These are phyloP conservation scores for Phytophthora chlamydospora DNA, from an alignment of 352 stramenopile genomes.

Conservation along the genomic window DNA sequence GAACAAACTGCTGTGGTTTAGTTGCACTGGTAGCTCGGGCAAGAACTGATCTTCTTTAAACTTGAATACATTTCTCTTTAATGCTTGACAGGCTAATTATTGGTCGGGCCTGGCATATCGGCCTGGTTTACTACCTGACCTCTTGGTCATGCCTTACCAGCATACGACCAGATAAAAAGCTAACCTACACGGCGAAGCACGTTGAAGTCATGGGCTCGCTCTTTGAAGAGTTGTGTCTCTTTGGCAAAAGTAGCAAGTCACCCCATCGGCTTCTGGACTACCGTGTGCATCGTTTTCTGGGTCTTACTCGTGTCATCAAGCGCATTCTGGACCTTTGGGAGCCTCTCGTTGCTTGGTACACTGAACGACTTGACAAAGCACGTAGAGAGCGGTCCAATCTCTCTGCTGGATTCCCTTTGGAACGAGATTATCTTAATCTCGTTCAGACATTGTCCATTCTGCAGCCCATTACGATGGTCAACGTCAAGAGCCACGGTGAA, in stretches of 20 bases:
- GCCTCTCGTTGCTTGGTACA: conserved; percentile 8
- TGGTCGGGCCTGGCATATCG: too few species aligned
- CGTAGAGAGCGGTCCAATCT: neutral
- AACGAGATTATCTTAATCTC: conserved; percentile 9
- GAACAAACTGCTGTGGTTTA: too few species aligned
- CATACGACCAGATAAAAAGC: too few species aligned
- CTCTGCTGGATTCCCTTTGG: neutral
- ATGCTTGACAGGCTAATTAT: too few species aligned
- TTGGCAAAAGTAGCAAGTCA: conserved; percentile 9
- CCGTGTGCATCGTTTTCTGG: conserved; percentile 9
- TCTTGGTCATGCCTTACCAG: too few species aligned
- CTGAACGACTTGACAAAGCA: conserved; percentile 1
- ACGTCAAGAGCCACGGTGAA: conserved; percentile 5
- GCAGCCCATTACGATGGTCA: conserved; percentile 3
- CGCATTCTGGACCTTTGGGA: conserved; percentile 10
- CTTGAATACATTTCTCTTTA: too few species aligned
- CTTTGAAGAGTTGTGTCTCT: too few species aligned
- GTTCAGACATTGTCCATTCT: neutral
- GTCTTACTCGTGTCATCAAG: conserved; percentile 4
- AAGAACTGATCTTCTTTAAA: too few species aligned
- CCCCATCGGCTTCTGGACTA: conserved; percentile 8
- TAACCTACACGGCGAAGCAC: too few species aligned
- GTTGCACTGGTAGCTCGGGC: too few species aligned
- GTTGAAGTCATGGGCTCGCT: too few species aligned
- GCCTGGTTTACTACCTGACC: too few species aligned